Evolutionary conservation across 805 yeast species (phyloP), one percentile per base, ranked within the genome.

Genomic region (Sugiyamaella floridensis): DNA sequence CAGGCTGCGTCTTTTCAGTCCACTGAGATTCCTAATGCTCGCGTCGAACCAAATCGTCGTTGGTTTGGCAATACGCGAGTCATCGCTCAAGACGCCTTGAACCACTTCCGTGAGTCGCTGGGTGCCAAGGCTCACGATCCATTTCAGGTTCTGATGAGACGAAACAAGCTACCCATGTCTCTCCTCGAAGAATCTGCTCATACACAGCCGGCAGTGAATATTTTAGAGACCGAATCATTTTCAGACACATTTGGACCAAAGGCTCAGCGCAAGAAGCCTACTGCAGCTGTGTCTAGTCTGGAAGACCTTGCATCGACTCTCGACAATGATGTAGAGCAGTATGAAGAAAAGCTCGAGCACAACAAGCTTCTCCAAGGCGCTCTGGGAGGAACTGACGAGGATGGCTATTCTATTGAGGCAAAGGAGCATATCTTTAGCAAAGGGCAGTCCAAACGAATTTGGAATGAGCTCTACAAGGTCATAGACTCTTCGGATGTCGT

Each of bases 1-100:
- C 77, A 80, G 65, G 96, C 96, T 44, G 97, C 98, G 16, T 83
- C 81, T 28, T 77, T 92, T 53, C 99, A 92, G 68, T 83, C 86
- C 60, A 82, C 89, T 3, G 90, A 89, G 57, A 76, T 86, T 28
- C 98, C 98, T 12, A 81, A 76, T 58, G 98, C 98, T 1, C 77
- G 99, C 56, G 95, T 92, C 44, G 96, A 88, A 66, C 98, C 99
- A 6, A 92, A 92, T 69, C 81, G 96, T 69, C 81, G 95, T 66
- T 92, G 98, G 99, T 93, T 93, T 67, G 97, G 97, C 47, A 93
- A 89, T 71, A 89, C 99, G 12, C 81, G 99, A 66, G 99, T 92
- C 42, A 92, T 92, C 65, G 92, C 97, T 4, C 99, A 92, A 69
- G 97, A 93, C 75, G 97, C 98, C 1, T 75, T 92, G 63, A 76